Conservation (phyloP, 2,329 filamentous ascomycete genomes). For the Colletotrichum tropicicola region DNA sequence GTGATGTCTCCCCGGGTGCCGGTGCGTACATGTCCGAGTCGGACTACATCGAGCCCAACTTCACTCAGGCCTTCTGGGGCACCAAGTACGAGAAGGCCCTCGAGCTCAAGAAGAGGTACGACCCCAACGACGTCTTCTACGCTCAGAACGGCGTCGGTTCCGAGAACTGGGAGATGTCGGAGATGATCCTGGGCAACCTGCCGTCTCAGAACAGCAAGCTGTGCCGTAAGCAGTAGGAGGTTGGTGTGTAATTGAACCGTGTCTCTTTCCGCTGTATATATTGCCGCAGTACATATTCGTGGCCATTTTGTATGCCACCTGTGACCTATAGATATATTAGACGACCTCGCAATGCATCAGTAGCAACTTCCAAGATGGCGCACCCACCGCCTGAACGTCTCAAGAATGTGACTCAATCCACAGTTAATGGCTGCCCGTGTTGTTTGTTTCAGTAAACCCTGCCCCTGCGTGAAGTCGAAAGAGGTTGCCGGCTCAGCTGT, state of each 20-base stretch:
- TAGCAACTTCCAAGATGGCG: too few species aligned
- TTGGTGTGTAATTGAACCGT: not conserved
- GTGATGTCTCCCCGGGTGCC: constrained; percentile 33
- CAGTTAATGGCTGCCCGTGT: too few species aligned
- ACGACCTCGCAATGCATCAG: not conserved
- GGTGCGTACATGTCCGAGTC: constrained; percentile 35
- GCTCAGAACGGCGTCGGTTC: constrained; percentile 30
- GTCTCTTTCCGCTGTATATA: constrained; percentile 16
- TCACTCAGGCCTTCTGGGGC: constrained; percentile 33
- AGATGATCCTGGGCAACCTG: constrained; percentile 30
- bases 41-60: constrained; percentile 35
- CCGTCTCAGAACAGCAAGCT: constrained; percentile 35
- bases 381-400: too few species aligned
- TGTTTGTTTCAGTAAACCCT: too few species aligned
- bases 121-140: constrained; percentile 32
- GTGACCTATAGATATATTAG: not conserved
- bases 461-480: too few species aligned
- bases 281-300: constrained; percentile 12
- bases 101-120: constrained; percentile 30
- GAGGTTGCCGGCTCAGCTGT: too few species aligned
- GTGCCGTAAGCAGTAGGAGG: constrained; percentile 22
- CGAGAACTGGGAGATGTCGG: constrained; percentile 30
- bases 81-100: constrained; percentile 28
- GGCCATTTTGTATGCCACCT: not conserved
- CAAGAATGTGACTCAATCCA: too few species aligned